Conservation (phyloP, 148 eudicot genomes). For the Chenopodium quinoa region DNA sequence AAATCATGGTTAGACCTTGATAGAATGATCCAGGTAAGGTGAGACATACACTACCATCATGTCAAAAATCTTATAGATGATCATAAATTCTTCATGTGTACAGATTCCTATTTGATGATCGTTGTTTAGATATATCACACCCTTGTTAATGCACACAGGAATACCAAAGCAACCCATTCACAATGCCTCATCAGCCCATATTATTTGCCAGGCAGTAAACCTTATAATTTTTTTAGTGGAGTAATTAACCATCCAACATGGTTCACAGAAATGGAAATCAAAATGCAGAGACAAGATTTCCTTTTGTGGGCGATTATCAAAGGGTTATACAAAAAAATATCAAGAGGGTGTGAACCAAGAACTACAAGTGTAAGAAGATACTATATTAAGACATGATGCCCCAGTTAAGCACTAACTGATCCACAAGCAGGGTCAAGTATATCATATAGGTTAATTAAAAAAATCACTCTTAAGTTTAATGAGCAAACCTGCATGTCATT, state of each 20-base stretch:
- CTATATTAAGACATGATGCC: neutral
- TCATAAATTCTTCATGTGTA: neutral
- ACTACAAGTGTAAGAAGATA: neutral
- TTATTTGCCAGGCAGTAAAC: neutral
- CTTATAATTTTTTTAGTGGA: neutral
- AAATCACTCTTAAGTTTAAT: neutral
- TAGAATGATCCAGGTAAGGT: neutral
- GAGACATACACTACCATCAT: neutral
- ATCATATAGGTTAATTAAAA: neutral
- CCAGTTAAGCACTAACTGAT: slow-evolving; percentile 1
- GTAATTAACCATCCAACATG: neutral
- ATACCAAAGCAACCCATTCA: neutral
- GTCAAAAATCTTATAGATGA: neutral
- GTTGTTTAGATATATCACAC: neutral
- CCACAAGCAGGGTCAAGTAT: neutral
- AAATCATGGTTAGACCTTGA: neutral
- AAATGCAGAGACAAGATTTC: neutral
- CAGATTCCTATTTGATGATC: neutral
- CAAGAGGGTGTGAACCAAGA: neutral
- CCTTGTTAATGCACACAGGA: neutral
- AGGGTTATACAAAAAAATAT: neutral
- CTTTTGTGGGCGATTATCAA: neutral
- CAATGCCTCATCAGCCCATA: neutral
- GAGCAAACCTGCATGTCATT: slow-evolving; percentile 84
- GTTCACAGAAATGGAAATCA: neutral